Conservation (phyloP, 176 grass and related monocot genomes). For the Triticum monococcum region DNA sequence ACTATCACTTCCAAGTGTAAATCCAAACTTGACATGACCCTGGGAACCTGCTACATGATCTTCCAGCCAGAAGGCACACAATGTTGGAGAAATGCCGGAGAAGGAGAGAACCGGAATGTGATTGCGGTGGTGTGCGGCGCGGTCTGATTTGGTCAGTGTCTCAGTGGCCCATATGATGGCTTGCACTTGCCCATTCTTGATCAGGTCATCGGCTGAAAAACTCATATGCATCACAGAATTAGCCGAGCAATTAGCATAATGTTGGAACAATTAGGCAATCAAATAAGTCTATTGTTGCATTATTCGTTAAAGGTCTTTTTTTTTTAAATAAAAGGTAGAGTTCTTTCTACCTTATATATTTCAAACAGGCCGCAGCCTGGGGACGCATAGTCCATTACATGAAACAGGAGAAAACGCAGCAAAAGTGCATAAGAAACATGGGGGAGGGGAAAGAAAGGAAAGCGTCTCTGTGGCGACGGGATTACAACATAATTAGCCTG, state of each 20-base stretch:
- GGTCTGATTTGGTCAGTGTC: constrained; percentile 15
- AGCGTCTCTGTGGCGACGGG: too few species aligned
- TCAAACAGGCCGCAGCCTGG: too few species aligned
- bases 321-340: not conserved
- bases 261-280: not conserved
- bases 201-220: constrained; percentile 33
- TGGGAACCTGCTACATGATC: not conserved
- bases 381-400: too few species aligned
- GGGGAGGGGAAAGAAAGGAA: too few species aligned
- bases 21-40: not conserved
- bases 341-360: too few species aligned
- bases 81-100: constrained; percentile 8
- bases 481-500: too few species aligned
- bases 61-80: not conserved
- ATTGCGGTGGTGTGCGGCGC: not conserved
- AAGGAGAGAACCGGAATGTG: constrained; percentile 38
- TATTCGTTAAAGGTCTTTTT: too few species aligned
- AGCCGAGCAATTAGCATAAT: not conserved
- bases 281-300: too few species aligned
- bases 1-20: not conserved
- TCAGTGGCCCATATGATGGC: constrained; percentile 38
- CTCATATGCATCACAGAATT: not conserved
- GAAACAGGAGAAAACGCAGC: too few species aligned
- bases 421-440: too few species aligned
- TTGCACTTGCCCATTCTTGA: constrained; percentile 33